These are phyloP conservation scores for Tirmania nivea DNA, from an alignment of 495 filamentous ascomycete species.

Conservation along the genomic window DNA sequence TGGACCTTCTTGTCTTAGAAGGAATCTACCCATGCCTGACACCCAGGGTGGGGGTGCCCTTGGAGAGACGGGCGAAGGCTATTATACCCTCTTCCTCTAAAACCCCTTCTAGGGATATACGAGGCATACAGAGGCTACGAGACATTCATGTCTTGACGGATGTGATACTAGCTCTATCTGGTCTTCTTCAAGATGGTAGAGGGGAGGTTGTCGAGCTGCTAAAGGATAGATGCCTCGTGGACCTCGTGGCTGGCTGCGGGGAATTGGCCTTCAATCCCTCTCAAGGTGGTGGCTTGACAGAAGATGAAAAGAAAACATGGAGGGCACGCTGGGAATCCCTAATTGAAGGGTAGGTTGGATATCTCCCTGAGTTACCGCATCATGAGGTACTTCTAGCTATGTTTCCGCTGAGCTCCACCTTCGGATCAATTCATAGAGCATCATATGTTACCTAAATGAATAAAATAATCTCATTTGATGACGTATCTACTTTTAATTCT, in stretches of 20 bases:
- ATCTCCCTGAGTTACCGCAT: too few relatives aligned
- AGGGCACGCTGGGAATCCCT: slow-evolving; percentile 20
- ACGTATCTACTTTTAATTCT: too few relatives aligned
- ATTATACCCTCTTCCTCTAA: slow-evolving; percentile 28
- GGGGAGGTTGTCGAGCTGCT: slow-evolving; percentile 1
- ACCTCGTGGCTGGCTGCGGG: slow-evolving; percentile 20
- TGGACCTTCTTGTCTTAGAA: slow-evolving; percentile 34
- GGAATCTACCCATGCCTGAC: slow-evolving; percentile 36
- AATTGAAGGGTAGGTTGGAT: slow-evolving; percentile 24
- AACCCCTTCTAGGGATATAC: slow-evolving; percentile 4
- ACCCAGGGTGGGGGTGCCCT: slow-evolving; percentile 31
- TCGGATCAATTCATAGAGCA: too few relatives aligned
- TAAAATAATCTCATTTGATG: too few relatives aligned
- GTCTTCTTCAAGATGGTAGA: not conserved
- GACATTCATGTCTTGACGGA: slow-evolving; percentile 6
- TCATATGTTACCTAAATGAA: too few relatives aligned
- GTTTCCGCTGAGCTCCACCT: too few relatives aligned
- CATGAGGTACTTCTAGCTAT: too few relatives aligned
- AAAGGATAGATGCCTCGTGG: slow-evolving; percentile 16
- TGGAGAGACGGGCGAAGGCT: slow-evolving; percentile 33
- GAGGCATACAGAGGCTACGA: not conserved
- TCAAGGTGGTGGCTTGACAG: not conserved
- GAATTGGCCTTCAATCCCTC: slow-evolving; percentile 19
- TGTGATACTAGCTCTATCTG: slow-evolving; percentile 3
- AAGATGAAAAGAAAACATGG: slow-evolving; percentile 13